These are phyloP conservation scores for Gypsophila paniculata DNA, from an alignment of 179 eudicot species.

Conservation along the genomic window DNA sequence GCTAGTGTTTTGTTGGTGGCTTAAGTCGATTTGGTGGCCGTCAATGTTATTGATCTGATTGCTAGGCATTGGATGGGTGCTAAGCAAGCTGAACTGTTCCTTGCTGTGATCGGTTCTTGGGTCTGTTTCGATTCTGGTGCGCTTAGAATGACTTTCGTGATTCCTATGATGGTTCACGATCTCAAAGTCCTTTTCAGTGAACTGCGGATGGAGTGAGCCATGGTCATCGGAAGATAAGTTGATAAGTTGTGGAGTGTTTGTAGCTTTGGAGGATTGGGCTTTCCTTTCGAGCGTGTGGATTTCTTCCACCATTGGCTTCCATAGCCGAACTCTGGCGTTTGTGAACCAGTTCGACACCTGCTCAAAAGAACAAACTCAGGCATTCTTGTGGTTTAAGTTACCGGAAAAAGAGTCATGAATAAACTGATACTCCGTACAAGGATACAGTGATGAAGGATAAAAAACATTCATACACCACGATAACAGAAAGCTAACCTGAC, in stretches of 20 bases:
- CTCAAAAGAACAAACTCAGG: not conserved
- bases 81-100: conserved; percentile 27
- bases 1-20: conserved; percentile 22
- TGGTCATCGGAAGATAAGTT: conserved; percentile 22
- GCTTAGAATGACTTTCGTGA: conserved; percentile 29
- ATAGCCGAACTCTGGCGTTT: conserved; percentile 44
- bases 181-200: conserved; percentile 31
- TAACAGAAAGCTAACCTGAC: conserved; percentile 32
- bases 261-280: conserved; percentile 31
- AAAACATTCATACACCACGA: no score
- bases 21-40: conserved; percentile 21
- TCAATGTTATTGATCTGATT: conserved; percentile 24
- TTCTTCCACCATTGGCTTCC: conserved; percentile 57
- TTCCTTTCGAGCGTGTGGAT: conserved; percentile 43
- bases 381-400: not conserved
- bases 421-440: not conserved
- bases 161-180: conserved; percentile 19
- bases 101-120: conserved; percentile 25
- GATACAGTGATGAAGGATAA: no score
- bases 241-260: conserved; percentile 18
- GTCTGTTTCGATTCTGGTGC: conserved; percentile 26
- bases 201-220: conserved; percentile 21
- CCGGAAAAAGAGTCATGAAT: not conserved
- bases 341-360: conserved; percentile 55
- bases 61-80: conserved; percentile 18